phyloP scores from a whole-genome alignment of 2,329 filamentous ascomycete genomes.

The Paraphaeosphaeria sporulosa region DNA sequence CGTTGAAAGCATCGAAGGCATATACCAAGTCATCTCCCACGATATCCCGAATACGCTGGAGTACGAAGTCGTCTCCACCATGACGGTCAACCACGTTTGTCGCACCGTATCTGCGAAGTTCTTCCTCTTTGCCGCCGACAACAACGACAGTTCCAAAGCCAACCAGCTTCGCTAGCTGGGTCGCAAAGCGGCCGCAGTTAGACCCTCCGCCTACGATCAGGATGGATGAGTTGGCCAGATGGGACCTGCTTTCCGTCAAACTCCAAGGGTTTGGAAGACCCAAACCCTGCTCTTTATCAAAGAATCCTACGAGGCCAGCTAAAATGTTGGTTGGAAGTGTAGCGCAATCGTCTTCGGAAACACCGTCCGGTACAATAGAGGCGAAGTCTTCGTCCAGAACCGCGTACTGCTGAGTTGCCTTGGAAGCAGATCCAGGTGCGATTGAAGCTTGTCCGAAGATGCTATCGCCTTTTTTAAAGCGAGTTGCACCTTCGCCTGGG shows the following conservation, averaged over 20 bases:
- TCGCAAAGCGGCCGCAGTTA: conserved; percentile 44
- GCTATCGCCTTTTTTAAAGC: conserved; percentile 64
- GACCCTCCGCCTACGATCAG: conserved; percentile 48
- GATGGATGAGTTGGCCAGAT: conserved; percentile 31
- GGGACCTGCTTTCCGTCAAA: conserved; percentile 25
- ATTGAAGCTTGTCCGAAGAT: conserved; percentile 56
- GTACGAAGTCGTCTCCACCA: conserved; percentile 39
- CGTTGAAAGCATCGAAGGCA: conserved; percentile 48
- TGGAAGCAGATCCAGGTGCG: conserved; percentile 5
- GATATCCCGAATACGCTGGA: conserved; percentile 42
- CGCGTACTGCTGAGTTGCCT: conserved; percentile 52
- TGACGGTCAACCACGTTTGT: conserved; percentile 54
- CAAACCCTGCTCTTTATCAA: conserved; percentile 31
- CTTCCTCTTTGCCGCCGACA: conserved; percentile 40
- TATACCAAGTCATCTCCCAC: conserved; percentile 53
- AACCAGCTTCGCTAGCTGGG: conserved; percentile 46
- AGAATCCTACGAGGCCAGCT: conserved; percentile 46
- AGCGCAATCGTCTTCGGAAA: conserved; percentile 48
- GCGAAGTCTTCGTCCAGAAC: conserved; percentile 39
- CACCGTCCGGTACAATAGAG: conserved; percentile 43
- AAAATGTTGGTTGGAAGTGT: conserved; percentile 50
- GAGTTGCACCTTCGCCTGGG: conserved; percentile 60
- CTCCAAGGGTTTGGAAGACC: conserved; percentile 39
- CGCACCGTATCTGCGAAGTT: conserved; percentile 48
- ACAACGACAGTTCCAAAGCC: conserved; percentile 52